Conservation (phyloP, 805 yeast species). For the Monosporozyma aerobia region DNA sequence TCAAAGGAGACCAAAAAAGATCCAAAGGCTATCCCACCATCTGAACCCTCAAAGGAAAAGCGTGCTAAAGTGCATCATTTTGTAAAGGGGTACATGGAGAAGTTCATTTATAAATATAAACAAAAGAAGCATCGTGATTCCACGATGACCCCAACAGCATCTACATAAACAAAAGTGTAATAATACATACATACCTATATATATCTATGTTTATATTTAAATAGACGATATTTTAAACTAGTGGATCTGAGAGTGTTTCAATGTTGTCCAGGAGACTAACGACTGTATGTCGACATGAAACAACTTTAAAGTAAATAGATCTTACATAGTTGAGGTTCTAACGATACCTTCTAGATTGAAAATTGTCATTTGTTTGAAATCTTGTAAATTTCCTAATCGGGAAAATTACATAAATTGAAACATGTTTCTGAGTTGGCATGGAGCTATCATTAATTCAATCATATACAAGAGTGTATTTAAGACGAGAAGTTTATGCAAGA, state of each 20-base stretch:
- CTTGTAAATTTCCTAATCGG: conserved; percentile 9
- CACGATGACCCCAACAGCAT: background rate
- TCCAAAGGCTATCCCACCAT: conserved; percentile 35
- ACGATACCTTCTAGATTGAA: background rate
- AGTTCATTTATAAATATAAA: conserved; percentile 42
- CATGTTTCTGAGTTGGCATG: background rate
- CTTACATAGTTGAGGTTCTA: background rate
- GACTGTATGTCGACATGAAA: background rate
- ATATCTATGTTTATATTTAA: background rate
- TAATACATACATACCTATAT: background rate
- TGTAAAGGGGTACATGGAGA: conserved; percentile 56
- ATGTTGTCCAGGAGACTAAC: background rate
- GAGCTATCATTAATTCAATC: too few species aligned
- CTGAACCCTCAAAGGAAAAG: conserved; percentile 54
- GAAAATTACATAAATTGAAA: conserved; percentile 1
- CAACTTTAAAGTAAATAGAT: background rate
- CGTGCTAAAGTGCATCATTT: conserved; percentile 60
- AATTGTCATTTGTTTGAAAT: background rate
- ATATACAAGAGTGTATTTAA: background rate
- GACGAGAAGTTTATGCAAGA: too few species aligned
- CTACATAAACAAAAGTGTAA: background rate
- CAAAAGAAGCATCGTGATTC: conserved; percentile 25
- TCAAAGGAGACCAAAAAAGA: conserved; percentile 50
- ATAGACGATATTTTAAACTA: background rate
- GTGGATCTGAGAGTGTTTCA: background rate